Base-by-base conservation (phyloP, 2,329 filamentous ascomycete genomes). In the Mollisia scopiformis region DNA sequence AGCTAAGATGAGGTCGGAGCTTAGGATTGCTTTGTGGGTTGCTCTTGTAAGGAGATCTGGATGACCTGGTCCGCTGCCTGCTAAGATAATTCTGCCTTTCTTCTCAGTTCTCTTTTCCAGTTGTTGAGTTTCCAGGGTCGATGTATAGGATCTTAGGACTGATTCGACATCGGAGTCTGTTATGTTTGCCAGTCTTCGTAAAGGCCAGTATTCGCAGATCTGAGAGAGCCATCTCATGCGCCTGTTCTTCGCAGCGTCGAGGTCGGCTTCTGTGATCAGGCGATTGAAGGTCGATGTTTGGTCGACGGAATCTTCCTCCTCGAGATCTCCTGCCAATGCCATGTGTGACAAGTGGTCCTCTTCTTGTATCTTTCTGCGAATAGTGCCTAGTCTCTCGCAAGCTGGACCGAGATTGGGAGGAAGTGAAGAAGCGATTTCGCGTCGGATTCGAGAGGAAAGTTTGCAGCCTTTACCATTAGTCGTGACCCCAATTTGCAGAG, bases 141-240 rank as follows among this genome's bases (percentile, higher is more conserved):
- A 39, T 2, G 82, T 78, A 71, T 96, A 97, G 2, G 90, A 87
- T 64, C 84, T 79, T n/a, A 99, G 82, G 0, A 98, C 86, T 13
- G 78, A 75, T 16, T 91, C 86, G 6, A 97, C 87, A 68, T 98
- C 93, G 8, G 84, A 83, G 70, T 97, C 92, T 3, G 85, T 89
- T 65, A 98, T 89, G 41, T 84, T 82, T 7, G 93, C 92, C 1
- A 99, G 84, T 19, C 91, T 86, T 65, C 88, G 88, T 27, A 99
- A 82, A 1, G 95, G 93, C 95, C 95, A 99, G 77, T 99, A 99
- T 79, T 99, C 95, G 82, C 95, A 99, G 55, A 99, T 92, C 74
- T 99, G 95, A 21, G 90, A 87, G 1, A 99, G 81, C 95, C 95
- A 99, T 60, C 95, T 86, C 81, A 96, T 93, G 55, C 95, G 85